Percentiles rank a stretch among this genome's conserved stretches.
Conservation (phyloP, 2,329 filamentous ascomycete species). For the Aspergillus felis region DNA sequence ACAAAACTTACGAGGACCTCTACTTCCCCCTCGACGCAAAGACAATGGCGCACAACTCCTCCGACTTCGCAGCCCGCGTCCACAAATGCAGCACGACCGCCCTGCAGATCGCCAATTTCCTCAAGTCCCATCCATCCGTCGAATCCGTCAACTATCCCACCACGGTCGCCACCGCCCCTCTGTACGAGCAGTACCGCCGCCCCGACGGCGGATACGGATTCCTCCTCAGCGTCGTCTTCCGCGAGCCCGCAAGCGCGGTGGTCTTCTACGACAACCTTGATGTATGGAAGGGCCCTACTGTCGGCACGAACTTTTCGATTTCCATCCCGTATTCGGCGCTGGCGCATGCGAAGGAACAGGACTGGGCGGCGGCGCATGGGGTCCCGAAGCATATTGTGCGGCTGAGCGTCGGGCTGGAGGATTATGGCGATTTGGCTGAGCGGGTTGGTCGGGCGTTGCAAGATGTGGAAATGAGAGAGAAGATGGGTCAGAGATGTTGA, state of each 20-base stretch:
- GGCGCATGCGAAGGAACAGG: slow-evolving; percentile 17
- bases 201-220: slow-evolving; percentile 20
- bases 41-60: slow-evolving; percentile 19
- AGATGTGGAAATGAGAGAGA: too few relatives aligned
- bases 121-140: slow-evolving; percentile 14
- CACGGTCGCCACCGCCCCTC: slow-evolving; percentile 6
- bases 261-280: slow-evolving; percentile 29
- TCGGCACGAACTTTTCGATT: slow-evolving; percentile 28
- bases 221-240: slow-evolving; percentile 22
- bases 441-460: background rate
- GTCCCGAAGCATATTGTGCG: slow-evolving; percentile 19
- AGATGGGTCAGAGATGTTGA: too few relatives aligned
- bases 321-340: slow-evolving; percentile 21
- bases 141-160: slow-evolving; percentile 21
- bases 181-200: slow-evolving; percentile 18
- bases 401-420: slow-evolving; percentile 17
- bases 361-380: slow-evolving; percentile 27
- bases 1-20: slow-evolving; percentile 6
- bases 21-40: slow-evolving; percentile 19
- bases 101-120: slow-evolving; percentile 16
- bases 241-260: slow-evolving; percentile 11
- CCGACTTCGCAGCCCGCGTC: slow-evolving; percentile 17
- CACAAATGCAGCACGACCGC: slow-evolving; percentile 18
- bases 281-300: slow-evolving; percentile 27
- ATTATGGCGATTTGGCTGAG: background rate